These are phyloP conservation scores for Penicillium aurantiogriseum DNA, from an alignment of 2,329 filamentous ascomycete genomes.

Conservation along the genomic window DNA sequence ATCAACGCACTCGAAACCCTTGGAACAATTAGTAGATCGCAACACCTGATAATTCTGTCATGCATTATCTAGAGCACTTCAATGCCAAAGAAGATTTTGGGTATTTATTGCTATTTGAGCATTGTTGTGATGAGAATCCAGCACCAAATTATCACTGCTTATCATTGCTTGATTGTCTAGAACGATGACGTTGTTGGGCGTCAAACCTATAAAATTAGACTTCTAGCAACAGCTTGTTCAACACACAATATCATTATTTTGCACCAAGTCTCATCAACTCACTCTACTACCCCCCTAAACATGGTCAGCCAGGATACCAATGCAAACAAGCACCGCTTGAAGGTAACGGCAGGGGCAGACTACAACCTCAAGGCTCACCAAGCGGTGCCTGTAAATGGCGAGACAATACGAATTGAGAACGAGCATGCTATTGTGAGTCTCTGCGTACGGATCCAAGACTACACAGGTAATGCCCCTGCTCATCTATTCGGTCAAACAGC, in stretches of 20 bases:
- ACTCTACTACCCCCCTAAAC: background rate
- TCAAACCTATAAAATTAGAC: constrained; percentile 3
- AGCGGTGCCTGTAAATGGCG: constrained; percentile 71
- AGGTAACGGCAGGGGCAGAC: constrained; percentile 74
- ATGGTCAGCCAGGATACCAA: constrained; percentile 2
- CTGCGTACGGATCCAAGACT: constrained; percentile 70
- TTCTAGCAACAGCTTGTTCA: too few relatives aligned
- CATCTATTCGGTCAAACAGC: background rate
- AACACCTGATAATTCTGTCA: background rate
- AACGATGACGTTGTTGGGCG: constrained; percentile 16
- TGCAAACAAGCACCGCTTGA: constrained; percentile 62
- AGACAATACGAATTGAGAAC: constrained; percentile 62
- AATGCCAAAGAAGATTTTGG: fast-evolving
- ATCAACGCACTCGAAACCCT: background rate
- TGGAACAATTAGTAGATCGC: background rate
- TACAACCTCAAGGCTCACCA: constrained; percentile 74
- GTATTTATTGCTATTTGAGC: background rate
- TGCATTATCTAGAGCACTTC: background rate
- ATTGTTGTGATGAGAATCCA: background rate
- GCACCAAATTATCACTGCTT: background rate
- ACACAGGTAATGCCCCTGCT: constrained; percentile 39
- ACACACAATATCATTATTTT: background rate
- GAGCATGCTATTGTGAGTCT: constrained; percentile 65
- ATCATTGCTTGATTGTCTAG: background rate
- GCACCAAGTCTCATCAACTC: background rate